phyloP scores from a whole-genome alignment of 768 basidiomycete genomes.

The Suillus decipiens region DNA sequence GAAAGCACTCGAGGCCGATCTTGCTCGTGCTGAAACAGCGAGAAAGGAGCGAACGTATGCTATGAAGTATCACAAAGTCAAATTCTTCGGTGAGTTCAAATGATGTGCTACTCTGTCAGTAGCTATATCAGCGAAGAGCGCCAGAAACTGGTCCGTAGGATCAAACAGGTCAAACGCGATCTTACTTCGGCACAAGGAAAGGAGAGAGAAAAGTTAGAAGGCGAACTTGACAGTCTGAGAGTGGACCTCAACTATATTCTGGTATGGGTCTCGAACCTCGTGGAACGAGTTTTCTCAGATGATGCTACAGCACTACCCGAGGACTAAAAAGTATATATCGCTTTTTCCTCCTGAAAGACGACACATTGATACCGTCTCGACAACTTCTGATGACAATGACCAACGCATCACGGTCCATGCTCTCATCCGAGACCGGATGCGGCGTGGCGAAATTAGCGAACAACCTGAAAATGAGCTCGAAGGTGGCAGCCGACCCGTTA shows the following conservation, averaged over 20 bases:
- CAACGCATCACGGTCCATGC: constrained; percentile 57
- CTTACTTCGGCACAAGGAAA: constrained; percentile 40
- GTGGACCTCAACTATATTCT: constrained; percentile 90
- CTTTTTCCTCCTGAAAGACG: constrained; percentile 75
- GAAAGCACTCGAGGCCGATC: constrained; percentile 72
- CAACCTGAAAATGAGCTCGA: constrained; percentile 57
- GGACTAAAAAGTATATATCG: constrained; percentile 85
- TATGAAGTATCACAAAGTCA: constrained; percentile 82
- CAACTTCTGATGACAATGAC: constrained; percentile 39
- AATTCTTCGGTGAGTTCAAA: constrained; percentile 80
- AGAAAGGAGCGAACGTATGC: constrained; percentile 75
- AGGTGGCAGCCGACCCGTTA: background rate
- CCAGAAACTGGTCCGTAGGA: constrained; percentile 80
- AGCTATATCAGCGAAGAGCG: constrained; percentile 56
- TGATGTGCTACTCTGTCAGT: background rate
- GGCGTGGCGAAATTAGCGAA: constrained; percentile 51
- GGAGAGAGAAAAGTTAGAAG: constrained; percentile 44
- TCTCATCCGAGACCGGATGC: constrained; percentile 64
- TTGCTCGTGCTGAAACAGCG: constrained; percentile 60
- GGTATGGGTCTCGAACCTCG: constrained; percentile 41
- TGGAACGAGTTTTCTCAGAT: background rate
- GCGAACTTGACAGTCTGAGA: constrained; percentile 61
- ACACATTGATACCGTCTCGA: constrained; percentile 11
- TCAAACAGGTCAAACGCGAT: constrained; percentile 65
- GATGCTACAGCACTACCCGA: constrained; percentile 73